A percentile compares a stretch with the other conserved stretches of the same genome.
phyloP scores from a whole-genome alignment of 163 green algal genomes.

The Chloromonas sp. region DNA sequence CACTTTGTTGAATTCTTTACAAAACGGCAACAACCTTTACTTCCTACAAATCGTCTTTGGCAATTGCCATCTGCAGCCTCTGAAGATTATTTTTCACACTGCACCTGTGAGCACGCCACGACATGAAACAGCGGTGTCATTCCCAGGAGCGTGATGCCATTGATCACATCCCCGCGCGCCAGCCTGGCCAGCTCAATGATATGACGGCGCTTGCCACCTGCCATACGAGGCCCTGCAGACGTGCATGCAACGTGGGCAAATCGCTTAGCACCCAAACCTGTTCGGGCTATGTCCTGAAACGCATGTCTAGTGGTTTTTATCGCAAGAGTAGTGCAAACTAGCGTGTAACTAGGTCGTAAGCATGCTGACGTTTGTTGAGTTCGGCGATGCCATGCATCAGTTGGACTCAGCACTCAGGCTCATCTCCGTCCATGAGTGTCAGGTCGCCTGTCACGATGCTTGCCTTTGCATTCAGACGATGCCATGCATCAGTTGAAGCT shows the following conservation, averaged over 20 bases:
- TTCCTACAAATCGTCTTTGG: no score
- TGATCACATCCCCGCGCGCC: constrained; percentile 14
- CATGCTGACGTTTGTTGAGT: no score
- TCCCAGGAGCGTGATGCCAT: constrained; percentile 9
- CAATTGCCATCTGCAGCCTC: no score
- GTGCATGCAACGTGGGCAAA: no score
- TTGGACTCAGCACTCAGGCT: no score
- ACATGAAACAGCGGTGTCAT: constrained; percentile 7
- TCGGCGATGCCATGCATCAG: no score
- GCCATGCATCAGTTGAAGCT: no score
- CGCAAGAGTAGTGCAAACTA: neutral
- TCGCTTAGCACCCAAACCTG: neutral
- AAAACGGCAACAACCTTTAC: no score
- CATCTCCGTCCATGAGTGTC: no score
- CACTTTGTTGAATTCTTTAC: no score
- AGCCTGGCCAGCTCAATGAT: constrained; percentile 9
- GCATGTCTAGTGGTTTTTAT: neutral
- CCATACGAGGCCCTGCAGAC: neutral
- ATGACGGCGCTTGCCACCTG: neutral
- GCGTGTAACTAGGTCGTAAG: neutral
- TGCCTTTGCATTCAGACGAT: no score
- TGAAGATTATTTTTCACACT: neutral
- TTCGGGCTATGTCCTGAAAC: neutral
- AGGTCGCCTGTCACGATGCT: no score
- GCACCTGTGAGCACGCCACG: constrained; percentile 7